These are phyloP conservation scores for Smallanthus sonchifolius DNA, from an alignment of 129 eudicot genomes.

Conservation along the genomic window DNA sequence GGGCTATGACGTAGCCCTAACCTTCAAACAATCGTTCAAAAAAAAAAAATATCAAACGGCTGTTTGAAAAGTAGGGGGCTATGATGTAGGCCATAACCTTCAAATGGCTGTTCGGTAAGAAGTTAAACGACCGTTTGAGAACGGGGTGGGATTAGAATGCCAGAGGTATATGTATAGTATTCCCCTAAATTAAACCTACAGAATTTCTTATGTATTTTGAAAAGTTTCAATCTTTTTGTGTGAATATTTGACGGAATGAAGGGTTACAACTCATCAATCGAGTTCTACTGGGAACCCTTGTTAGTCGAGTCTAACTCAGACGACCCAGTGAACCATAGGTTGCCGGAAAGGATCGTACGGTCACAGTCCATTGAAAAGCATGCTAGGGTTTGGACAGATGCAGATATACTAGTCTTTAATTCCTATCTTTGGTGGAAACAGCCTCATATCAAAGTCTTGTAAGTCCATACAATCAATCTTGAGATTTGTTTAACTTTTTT, in stretches of 20 bases:
- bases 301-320: conserved; percentile 73
- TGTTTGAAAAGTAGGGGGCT: too few species aligned
- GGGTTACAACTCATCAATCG: conserved; percentile 63
- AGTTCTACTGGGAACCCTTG: conserved; percentile 76
- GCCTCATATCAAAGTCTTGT: conserved; percentile 59
- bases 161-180: background rate
- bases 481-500: background rate
- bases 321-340: conserved; percentile 53
- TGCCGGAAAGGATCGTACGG: conserved; percentile 61
- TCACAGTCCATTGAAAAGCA: conserved; percentile 60
- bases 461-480: conserved; percentile 27
- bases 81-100: too few species aligned
- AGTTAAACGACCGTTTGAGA: too few species aligned
- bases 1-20: too few species aligned
- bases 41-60: too few species aligned
- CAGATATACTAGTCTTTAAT: conserved; percentile 55
- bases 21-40: too few species aligned
- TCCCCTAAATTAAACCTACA: background rate
- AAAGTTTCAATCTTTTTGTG: background rate
- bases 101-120: too few species aligned
- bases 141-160: too few species aligned
- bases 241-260: conserved; percentile 18
- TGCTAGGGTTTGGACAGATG: conserved; percentile 61
- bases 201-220: background rate
- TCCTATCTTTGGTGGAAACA: conserved; percentile 71